Percentiles rank a stretch among this genome's conserved stretches.
phyloP scores from a whole-genome alignment of 108 stramenopile genomes.

The Aurantiochytrium sp. region DNA sequence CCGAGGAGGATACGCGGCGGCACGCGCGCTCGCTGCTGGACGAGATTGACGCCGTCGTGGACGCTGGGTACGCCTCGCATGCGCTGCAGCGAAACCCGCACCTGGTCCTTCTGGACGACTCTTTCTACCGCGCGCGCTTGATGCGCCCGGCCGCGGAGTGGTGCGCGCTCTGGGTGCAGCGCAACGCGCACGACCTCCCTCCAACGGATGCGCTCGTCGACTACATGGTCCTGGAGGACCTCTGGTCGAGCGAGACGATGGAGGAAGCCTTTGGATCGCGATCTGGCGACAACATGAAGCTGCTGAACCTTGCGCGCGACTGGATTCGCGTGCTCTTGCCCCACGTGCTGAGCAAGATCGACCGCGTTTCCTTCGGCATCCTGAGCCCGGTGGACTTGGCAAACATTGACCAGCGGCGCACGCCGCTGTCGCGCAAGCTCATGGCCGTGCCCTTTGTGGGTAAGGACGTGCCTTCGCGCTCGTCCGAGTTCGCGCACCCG shows the following conservation, averaged over 20 bases:
- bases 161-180: slow-evolving; percentile 83
- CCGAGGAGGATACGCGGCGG: slow-evolving; percentile 71
- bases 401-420: slow-evolving; percentile 56
- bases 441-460: slow-evolving; percentile 96
- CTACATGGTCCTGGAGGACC: not conserved
- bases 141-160: slow-evolving; percentile 88
- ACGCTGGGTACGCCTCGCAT: slow-evolving; percentile 72
- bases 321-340: slow-evolving; percentile 83
- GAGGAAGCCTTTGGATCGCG: slow-evolving; percentile 81
- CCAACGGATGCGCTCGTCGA: not conserved
- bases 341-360: slow-evolving; percentile 86
- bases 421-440: slow-evolving; percentile 77
- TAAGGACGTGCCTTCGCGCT: slow-evolving; percentile 92
- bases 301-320: slow-evolving; percentile 92
- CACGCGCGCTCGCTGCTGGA: slow-evolving; percentile 81
- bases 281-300: slow-evolving; percentile 94
- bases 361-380: slow-evolving; percentile 90
- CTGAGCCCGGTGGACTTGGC: slow-evolving; percentile 46
- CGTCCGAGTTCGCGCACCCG: slow-evolving; percentile 96
- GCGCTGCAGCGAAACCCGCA: slow-evolving; percentile 83
- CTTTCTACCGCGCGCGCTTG: slow-evolving; percentile 77
- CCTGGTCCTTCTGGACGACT: slow-evolving; percentile 77
- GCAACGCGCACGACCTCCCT: slow-evolving; percentile 2
- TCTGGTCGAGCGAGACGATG: slow-evolving; percentile 52
- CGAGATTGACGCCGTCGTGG: slow-evolving; percentile 67